Percentiles rank a stretch among this genome's conserved stretches.
phyloP scores from a whole-genome alignment of 2,329 filamentous ascomycete genomes.

The Akanthomyces lecanii region DNA sequence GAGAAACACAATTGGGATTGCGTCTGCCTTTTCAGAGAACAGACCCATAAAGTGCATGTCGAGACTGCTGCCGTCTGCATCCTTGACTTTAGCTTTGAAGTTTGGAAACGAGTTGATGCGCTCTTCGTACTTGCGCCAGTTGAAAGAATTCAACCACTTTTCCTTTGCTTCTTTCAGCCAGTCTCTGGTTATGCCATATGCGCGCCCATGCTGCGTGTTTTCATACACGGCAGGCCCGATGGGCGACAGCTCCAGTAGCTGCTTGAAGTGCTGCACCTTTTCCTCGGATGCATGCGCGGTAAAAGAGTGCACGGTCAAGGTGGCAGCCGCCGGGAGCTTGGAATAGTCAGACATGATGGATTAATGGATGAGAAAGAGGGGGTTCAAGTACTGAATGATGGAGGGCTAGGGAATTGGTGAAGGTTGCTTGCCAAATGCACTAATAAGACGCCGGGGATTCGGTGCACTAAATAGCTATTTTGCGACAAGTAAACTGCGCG shows the following conservation, averaged over 20 bases:
- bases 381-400: neutral
- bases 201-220: conserved; percentile 38
- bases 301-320: conserved; percentile 30
- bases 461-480: neutral
- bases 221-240: conserved; percentile 47
- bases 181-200: conserved; percentile 41
- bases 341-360: conserved; percentile 15
- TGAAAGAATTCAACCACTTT: conserved; percentile 40
- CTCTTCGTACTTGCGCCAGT: conserved; percentile 39
- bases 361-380: neutral
- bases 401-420: neutral
- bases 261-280: conserved; percentile 41
- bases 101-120: conserved; percentile 46
- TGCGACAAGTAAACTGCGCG: neutral
- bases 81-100: conserved; percentile 38
- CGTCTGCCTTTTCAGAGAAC: conserved; percentile 47
- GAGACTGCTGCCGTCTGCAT: conserved; percentile 31
- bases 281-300: conserved; percentile 37
- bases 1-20: conserved; percentile 47
- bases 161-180: conserved; percentile 42
- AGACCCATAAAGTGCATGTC: conserved; percentile 51
- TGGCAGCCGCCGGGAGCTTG: conserved; percentile 5
- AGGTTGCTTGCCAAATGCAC: neutral
- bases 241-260: conserved; percentile 43
- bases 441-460: neutral